Conservation (phyloP, 306 rosid species). For the Trichosanthes cucumerina region DNA sequence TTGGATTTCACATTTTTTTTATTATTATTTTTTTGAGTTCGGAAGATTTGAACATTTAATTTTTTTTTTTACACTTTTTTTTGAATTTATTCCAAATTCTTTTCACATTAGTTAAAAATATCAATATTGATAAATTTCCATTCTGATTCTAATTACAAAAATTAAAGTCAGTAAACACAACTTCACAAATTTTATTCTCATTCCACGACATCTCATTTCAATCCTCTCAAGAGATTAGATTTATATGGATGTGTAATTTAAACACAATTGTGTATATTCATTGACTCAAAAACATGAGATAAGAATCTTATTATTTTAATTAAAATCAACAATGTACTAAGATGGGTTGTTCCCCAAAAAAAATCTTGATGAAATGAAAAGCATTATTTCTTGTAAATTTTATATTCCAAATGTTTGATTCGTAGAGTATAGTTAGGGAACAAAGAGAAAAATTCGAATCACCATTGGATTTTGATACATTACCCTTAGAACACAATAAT, state of each 20-base stretch:
- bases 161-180: too few species aligned
- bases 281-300: not conserved
- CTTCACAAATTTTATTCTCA: not conserved
- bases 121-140: not conserved
- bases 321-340: not conserved
- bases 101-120: not conserved
- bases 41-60: too few species aligned
- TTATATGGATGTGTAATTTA: not conserved
- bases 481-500: constrained; percentile 6
- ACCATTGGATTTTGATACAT: not conserved
- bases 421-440: not conserved
- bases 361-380: not conserved
- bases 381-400: not conserved
- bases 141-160: too few species aligned
- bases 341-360: not conserved
- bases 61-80: too few species aligned
- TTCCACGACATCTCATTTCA: not conserved
- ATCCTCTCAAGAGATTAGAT: not conserved
- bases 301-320: not conserved
- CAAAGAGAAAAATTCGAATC: not conserved
- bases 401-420: constrained; percentile 6
- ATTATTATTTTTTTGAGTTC: too few species aligned
- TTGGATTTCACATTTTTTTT: too few species aligned
- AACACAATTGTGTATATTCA: not conserved
- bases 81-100: too few species aligned